phyloP scores from a whole-genome alignment of 129 eudicot genomes.

The Silybum marianum region DNA sequence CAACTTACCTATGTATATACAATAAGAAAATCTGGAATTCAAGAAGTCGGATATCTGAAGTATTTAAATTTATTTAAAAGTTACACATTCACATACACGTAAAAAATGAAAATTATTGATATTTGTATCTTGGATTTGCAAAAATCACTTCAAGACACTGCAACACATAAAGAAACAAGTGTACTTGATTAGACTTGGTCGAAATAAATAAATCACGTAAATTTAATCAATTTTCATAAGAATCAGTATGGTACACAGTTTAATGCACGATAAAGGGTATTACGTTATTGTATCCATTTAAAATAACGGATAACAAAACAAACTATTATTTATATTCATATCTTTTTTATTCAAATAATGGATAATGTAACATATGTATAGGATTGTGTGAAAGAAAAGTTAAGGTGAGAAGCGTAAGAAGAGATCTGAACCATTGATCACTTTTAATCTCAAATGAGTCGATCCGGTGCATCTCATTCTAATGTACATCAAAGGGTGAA shows the following conservation, averaged over 20 bases:
- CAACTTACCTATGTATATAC: not conserved
- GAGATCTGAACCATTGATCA: too few species aligned
- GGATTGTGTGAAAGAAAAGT: too few species aligned
- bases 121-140: not conserved
- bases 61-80: not conserved
- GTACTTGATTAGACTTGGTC: not conserved
- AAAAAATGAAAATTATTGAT: not conserved
- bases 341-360: too few species aligned
- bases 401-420: too few species aligned
- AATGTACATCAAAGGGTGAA: too few species aligned
- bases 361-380: too few species aligned
- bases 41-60: not conserved
- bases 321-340: too few species aligned
- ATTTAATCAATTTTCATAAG: not conserved
- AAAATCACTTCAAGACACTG: constrained; percentile 41
- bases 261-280: not conserved
- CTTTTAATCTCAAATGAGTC: too few species aligned
- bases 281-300: not conserved
- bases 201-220: not conserved
- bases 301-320: not conserved
- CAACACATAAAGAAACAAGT: constrained; percentile 9
- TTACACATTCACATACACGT: not conserved
- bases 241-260: not conserved
- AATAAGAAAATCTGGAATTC: not conserved
- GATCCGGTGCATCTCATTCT: too few species aligned